Evolutionary conservation across 306 rosid genomes (phyloP).

Genomic region (Vigna nakashimae): DNA sequence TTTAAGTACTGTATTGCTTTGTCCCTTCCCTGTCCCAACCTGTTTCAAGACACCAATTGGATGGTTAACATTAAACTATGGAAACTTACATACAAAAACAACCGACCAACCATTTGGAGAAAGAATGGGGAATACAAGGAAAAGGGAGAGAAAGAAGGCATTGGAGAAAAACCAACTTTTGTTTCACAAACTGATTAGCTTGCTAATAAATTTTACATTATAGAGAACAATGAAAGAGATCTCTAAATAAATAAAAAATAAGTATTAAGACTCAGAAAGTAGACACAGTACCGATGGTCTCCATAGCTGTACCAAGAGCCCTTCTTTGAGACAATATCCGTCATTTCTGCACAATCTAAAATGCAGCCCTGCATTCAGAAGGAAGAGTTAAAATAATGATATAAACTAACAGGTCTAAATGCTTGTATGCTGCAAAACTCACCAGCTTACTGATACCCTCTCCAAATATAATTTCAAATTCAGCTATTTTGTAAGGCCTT

Average conservation of each 20-base stretch:
- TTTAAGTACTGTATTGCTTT: constrained; percentile 82
- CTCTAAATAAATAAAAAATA: not conserved
- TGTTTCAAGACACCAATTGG: constrained; percentile 48
- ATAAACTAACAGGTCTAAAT: constrained; percentile 24
- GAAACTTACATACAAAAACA: constrained; percentile 21
- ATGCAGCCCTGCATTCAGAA: constrained; percentile 83
- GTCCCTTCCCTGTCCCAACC: constrained; percentile 99
- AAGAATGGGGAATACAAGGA: not conserved
- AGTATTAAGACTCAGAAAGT: constrained; percentile 36
- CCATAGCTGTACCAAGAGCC: constrained; percentile 98
- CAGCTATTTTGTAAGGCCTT: constrained; percentile 97
- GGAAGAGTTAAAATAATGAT: constrained; percentile 41
- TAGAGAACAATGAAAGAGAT: constrained; percentile 24
- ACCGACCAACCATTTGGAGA: not conserved
- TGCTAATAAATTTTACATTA: not conserved
- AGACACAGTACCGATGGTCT: constrained; percentile 76
- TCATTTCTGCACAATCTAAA: constrained; percentile 92
- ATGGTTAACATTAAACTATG: constrained; percentile 30
- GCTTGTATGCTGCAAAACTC: constrained; percentile 40
- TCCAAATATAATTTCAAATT: constrained; percentile 93
- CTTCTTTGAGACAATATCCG: constrained; percentile 82
- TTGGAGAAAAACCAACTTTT: not conserved
- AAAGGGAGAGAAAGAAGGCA: not conserved
- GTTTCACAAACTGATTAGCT: constrained; percentile 9
- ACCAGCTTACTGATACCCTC: constrained; percentile 93